Conservation (phyloP, 148 eudicot species). For the Vaccinium darrowii region DNA sequence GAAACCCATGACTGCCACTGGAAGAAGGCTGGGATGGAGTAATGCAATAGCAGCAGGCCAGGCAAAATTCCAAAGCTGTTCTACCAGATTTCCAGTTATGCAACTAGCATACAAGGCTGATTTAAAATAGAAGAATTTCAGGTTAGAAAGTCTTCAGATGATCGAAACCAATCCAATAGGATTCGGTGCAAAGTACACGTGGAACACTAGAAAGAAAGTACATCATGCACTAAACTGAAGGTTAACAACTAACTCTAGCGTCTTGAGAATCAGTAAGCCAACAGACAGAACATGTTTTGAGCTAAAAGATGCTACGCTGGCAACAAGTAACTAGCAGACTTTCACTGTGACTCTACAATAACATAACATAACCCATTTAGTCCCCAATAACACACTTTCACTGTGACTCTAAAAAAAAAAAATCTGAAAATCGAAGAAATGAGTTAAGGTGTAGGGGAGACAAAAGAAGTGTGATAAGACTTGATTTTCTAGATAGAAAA, state of each 20-base stretch:
- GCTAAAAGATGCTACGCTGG: neutral
- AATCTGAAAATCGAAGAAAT: neutral
- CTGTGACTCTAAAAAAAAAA: neutral
- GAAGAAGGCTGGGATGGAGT: slow-evolving; percentile 94
- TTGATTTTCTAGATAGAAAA: neutral
- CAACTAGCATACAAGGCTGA: slow-evolving; percentile 90
- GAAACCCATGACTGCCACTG: slow-evolving; percentile 87
- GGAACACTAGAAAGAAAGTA: neutral
- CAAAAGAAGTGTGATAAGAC: neutral
- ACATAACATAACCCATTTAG: too few species aligned
- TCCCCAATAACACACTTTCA: too few species aligned
- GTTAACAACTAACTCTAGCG: neutral
- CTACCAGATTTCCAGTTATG: slow-evolving; percentile 82
- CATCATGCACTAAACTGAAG: neutral
- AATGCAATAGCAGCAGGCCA: slow-evolving; percentile 92
- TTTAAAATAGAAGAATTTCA: slow-evolving; percentile 11
- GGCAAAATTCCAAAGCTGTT: slow-evolving; percentile 96
- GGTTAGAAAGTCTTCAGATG: slow-evolving; percentile 11
- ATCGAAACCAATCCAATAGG: neutral
- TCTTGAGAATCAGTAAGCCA: neutral
- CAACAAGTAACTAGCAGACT: neutral
- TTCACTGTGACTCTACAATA: neutral
- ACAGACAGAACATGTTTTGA: neutral
- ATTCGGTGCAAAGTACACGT: neutral
- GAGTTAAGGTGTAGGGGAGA: neutral